A percentile compares a stretch with the other conserved stretches of the same genome.
Conservation (phyloP, 768 basidiomycete species). For the Collybia sp. region DNA sequence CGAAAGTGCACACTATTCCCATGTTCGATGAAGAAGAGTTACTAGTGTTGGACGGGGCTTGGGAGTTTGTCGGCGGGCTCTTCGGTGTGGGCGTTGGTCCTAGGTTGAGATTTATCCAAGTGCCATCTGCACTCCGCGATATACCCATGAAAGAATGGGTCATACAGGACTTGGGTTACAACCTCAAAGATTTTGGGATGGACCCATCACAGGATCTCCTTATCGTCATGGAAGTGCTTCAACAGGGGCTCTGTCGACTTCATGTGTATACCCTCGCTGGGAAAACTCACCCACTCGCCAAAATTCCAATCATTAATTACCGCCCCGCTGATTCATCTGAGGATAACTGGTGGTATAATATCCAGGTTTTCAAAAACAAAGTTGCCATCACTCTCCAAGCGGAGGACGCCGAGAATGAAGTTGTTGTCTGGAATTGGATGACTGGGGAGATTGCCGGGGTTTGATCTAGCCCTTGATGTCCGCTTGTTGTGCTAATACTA, state of each 20-base stretch:
- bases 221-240: conserved; percentile 3
- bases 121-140: conserved; percentile 6
- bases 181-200: background rate
- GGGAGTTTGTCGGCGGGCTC: conserved; percentile 5
- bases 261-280: conserved; percentile 6
- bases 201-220: conserved; percentile 7
- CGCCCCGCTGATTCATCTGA: background rate
- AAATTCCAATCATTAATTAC: background rate
- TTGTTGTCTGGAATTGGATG: conserved; percentile 6
- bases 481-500: background rate
- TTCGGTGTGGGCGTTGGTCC: conserved; percentile 5
- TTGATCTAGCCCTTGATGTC: background rate
- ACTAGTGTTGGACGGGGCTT: background rate
- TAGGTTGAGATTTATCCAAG: conserved; percentile 6
- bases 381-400: conserved; percentile 6
- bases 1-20: conserved; percentile 1
- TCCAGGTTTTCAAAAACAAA: conserved; percentile 4
- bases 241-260: background rate
- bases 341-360: conserved; percentile 3
- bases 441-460: conserved; percentile 1
- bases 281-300: conserved; percentile 1
- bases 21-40: conserved; percentile 1
- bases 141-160: conserved; percentile 5
- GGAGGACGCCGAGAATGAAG: background rate
- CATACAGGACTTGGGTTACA: background rate